Percentiles rank a stretch among this genome's conserved stretches.
Conservation (phyloP, 2,329 filamentous ascomycete species). For the Periconia sp. region DNA sequence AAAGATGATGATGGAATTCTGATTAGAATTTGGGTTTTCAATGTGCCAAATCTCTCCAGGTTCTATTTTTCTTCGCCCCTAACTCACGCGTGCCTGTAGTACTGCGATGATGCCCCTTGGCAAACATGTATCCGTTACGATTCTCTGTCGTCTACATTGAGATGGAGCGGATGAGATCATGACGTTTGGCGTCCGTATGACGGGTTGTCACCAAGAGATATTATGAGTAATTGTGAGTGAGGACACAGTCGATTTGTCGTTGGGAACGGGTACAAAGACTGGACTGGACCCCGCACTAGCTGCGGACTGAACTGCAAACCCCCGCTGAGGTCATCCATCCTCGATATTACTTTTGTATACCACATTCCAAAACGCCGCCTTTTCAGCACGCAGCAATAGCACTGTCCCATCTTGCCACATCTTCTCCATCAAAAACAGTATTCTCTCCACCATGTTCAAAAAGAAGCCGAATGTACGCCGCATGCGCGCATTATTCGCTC, state of each 20-base stretch:
- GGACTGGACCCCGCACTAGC: conserved; percentile 4
- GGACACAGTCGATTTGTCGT: neutral
- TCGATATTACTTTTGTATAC: neutral
- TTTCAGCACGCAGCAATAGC: neutral
- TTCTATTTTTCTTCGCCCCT: no score
- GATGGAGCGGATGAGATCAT: no score
- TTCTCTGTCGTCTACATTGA: no score
- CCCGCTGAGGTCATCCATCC: conserved; percentile 6
- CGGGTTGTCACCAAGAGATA: no score
- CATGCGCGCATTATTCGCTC: neutral
- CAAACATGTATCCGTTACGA: no score
- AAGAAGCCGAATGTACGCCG: conserved; percentile 61
- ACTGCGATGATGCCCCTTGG: no score
- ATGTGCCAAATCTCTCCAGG: no score
- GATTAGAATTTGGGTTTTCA: no score
- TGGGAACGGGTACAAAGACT: neutral
- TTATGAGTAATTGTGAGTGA: neutral
- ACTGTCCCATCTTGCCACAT: neutral
- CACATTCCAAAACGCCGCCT: no score
- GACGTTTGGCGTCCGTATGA: no score
- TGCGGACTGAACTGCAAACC: neutral
- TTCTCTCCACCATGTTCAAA: conserved; percentile 57
- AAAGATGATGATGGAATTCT: no score
- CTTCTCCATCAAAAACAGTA: neutral
- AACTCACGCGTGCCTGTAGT: no score